Conservation (phyloP, 1,284 basidiomycete genomes). For the Cryptococcus hybrid region DNA sequence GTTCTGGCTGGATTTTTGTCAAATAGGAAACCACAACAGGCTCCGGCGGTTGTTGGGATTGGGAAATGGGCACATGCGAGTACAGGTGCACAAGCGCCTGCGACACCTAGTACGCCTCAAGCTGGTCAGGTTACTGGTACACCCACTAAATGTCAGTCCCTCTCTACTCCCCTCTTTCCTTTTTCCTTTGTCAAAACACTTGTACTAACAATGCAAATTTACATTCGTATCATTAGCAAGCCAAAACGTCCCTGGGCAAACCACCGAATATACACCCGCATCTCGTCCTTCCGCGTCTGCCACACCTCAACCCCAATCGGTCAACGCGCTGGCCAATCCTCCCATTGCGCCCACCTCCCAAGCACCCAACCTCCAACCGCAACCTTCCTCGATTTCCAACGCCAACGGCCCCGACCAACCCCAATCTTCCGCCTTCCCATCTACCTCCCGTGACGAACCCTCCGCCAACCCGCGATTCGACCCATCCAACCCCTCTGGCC, state of each 20-base stretch:
- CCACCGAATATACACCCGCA: conserved; percentile 88
- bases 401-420: background rate
- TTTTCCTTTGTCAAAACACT: too few relatives aligned
- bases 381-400: conserved; percentile 4
- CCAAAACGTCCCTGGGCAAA: conserved; percentile 53
- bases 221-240: too few relatives aligned
- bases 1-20: background rate
- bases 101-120: conserved; percentile 16
- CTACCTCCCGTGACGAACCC: conserved; percentile 41
- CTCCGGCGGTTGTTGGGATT: conserved; percentile 43
- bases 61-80: conserved; percentile 48
- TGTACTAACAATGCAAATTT: too few relatives aligned
- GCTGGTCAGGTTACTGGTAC: background rate
- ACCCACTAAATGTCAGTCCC: background rate
- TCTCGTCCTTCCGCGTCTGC: conserved; percentile 56
- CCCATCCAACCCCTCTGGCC: conserved; percentile 60
- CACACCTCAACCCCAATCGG: conserved; percentile 14
- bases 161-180: too few relatives aligned
- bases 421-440: conserved; percentile 29
- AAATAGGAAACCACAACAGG: conserved; percentile 38
- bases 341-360: conserved; percentile 8
- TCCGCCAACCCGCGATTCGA: conserved; percentile 51
- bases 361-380: conserved; percentile 3
- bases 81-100: conserved; percentile 26
- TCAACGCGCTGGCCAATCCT: conserved; percentile 12